Evolutionary conservation across 1,284 basidiomycete genomes (phyloP), one percentile per base, ranked within the genome.

Genomic region (Ceratobasidium sp.): DNA sequence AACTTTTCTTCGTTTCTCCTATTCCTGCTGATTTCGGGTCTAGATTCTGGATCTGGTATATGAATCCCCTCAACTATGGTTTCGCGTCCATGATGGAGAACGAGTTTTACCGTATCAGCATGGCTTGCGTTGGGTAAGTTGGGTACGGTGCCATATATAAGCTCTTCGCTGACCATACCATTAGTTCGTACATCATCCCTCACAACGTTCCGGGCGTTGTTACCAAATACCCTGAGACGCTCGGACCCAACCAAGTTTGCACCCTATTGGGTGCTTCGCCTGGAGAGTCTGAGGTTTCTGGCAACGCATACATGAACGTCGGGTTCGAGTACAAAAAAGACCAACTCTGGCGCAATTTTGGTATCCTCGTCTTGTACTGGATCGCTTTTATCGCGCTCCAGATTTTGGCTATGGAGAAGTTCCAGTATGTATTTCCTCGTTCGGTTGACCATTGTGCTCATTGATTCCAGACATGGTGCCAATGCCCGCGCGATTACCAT

Each of bases 31-130:
- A 23, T 46, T 57, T 34, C 36, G 34, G 16, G 48, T 8, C 23
- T 23, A 10, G 34, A 10, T 39, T 16, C 14, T 30, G 3, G 12
- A 14, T 26, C 12, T 26, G 26, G n/a, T 91, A 93, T 79, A 80
- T 93, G 75, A 91, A 93, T 77, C 92, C 92, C 0, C 79, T 93
- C 52, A 82, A 88, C 16, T 96, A 94, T 81, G 91, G 90, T 0
- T 96, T 92, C 85, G 88, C 90, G 76, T 90, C 88, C 0, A 83
- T 88, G 61, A 90, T 94, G 86, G 89, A 91, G 80, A 95, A 95
- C 78, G 92, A 94, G 78, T 94, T 94, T 80, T 88, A 86, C 82
- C 86, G 91, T 8, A 86, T 92, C 65, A 80, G 84, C 26, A 77
- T 50, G 34, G 6, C 45, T 3, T 36, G 43, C 45, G 45, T 23